phyloP scores from a whole-genome alignment of 1,139 yeast genomes.

The Candida mesenterica region DNA sequence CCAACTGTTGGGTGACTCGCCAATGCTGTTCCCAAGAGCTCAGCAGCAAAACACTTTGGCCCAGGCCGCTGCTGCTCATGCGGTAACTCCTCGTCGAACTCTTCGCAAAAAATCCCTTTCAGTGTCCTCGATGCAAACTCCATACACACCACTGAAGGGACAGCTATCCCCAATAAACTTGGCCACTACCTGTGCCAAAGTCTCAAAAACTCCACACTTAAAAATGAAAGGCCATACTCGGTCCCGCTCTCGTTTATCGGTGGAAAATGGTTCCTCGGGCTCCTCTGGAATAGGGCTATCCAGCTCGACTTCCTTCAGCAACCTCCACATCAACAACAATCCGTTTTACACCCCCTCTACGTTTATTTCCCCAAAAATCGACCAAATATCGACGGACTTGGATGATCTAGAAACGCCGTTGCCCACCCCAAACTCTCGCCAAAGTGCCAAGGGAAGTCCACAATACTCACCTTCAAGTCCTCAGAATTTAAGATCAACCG shows the following conservation, averaged over 20 bases:
- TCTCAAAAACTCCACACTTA: conserved; percentile 31
- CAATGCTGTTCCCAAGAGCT: conserved; percentile 18
- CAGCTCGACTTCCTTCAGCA: conserved; percentile 15
- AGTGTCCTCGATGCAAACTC: conserved; percentile 24
- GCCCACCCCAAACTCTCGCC: conserved; percentile 25
- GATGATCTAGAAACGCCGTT: conserved; percentile 36
- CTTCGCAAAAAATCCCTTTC: conserved; percentile 35
- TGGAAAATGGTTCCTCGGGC: conserved; percentile 7
- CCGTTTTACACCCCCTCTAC: conserved; percentile 49
- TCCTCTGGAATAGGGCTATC: background rate
- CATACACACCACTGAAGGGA: conserved; percentile 29
- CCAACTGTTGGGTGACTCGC: conserved; percentile 37
- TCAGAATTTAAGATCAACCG: conserved; percentile 6
- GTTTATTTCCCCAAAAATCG: conserved; percentile 40
- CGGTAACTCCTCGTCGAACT: conserved; percentile 27
- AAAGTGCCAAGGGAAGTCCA: conserved; percentile 9
- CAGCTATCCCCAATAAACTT: conserved; percentile 26
- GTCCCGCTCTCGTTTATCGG: conserved; percentile 36
- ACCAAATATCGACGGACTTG: conserved; percentile 22
- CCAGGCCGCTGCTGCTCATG: background rate
- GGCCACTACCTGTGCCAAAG: conserved; percentile 22
- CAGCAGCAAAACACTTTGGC: conserved; percentile 14
- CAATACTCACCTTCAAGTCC: conserved; percentile 6
- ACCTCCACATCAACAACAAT: conserved; percentile 24
- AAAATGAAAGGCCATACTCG: conserved; percentile 39